Conservation (phyloP, 805 yeast genomes). For the Lachancea fermentati region DNA sequence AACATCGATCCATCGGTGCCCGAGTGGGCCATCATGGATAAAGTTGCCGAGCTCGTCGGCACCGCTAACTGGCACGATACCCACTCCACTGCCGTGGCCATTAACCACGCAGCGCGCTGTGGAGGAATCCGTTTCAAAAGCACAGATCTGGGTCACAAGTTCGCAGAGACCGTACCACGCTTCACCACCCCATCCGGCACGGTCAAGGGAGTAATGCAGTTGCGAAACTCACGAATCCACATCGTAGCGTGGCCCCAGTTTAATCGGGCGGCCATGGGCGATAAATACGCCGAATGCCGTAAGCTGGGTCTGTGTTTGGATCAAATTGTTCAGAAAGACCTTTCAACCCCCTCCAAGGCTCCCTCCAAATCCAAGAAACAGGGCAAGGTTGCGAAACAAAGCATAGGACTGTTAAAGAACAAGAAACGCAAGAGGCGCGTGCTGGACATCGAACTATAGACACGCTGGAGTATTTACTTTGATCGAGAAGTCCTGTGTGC, state of each 20-base stretch:
- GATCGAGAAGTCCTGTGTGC: no score
- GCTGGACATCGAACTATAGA: constrained; percentile 5
- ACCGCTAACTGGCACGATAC: constrained; percentile 19
- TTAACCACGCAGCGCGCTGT: constrained; percentile 25
- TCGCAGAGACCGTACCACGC: neutral
- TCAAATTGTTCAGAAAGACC: constrained; percentile 11
- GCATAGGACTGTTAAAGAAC: neutral
- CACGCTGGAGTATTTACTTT: neutral
- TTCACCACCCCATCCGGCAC: constrained; percentile 1
- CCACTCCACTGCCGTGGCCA: constrained; percentile 15
- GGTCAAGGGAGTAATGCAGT: constrained; percentile 5
- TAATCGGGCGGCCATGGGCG: constrained; percentile 19
- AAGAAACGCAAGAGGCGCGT: constrained; percentile 1
- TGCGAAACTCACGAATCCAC: constrained; percentile 7
- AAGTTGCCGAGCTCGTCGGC: constrained; percentile 27
- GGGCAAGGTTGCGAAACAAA: constrained; percentile 14
- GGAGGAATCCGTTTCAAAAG: constrained; percentile 25
- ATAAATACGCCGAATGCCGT: constrained; percentile 16
- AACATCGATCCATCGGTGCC: constrained; percentile 67
- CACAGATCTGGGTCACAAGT: constrained; percentile 6
- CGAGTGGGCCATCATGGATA: constrained; percentile 41
- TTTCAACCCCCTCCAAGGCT: constrained; percentile 1
- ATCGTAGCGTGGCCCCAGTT: constrained; percentile 6
- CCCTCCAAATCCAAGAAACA: constrained; percentile 9
- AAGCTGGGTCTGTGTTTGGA: constrained; percentile 19